Base-by-base conservation (phyloP, 192 early-diverging fungal genomes). In the Coemansia asiatica region DNA sequence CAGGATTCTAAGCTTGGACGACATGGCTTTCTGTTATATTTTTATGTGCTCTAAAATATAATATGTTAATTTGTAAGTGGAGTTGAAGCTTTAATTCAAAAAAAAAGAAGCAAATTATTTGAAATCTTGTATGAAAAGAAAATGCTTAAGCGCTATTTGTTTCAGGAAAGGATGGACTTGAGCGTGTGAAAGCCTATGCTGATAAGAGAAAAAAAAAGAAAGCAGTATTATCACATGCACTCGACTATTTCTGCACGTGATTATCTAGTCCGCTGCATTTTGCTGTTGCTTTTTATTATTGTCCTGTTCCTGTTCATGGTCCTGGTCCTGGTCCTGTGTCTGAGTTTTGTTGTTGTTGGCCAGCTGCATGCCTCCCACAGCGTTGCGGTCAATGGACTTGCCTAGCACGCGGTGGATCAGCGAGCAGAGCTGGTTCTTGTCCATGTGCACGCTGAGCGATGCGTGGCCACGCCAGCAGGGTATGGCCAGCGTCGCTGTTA, bases 391-490 rank as follows among this genome's bases (percentile, higher is more conserved):
- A 7, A 75, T 70, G 9, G 60, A 40, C 35, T 63, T 69, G 58
- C 82, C 82, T 22, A 84, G 79, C 7, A 84, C 72, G 47, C 83
- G 78, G 56, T 69, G 72, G 66, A 74, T 72, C 75, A 84, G 65
- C 59, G 83, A 88, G 68, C 79, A 65, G 49, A 87, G 84, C 74
- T 92, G 90, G 65, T 86, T 84, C 66, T 91, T 91, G 79, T 89
- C 87, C 66, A 92, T 61, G 60, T 91, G 81, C 56, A 91, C 75
- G 68, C 89, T 91, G 29, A 91, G 76, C n/a, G 89, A 90, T 36
- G 84, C 83, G 46, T 85, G 82, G 21, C 88, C 90, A 62, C 85
- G 84, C 90, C 90, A 92, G 48, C 91, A 86, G 2, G 90, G 90
- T 28, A 92, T 72, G 9, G 75, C 69, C 64, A 91, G 72, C 54